Base-by-base conservation (phyloP, 257 asterid species). In the Solanum chilense region DNA sequence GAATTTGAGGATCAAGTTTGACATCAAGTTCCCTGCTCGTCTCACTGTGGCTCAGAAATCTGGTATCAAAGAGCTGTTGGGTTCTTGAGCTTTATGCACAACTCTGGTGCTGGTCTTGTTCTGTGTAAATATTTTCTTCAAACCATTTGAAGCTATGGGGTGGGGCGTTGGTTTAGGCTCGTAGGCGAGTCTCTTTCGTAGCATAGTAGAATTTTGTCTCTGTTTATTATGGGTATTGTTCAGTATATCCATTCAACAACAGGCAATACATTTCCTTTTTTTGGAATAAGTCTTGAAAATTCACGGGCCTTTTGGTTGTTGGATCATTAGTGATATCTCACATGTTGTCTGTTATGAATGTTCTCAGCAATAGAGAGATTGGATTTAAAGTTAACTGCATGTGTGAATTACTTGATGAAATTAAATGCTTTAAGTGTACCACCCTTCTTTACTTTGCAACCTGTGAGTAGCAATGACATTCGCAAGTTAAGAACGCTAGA, bases 1-100 rank as follows among this genome's bases (percentile, higher is more conserved):
- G 25, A 91, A 91, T 82, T 58, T 91, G 82, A 90, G 93, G 76
- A 90, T 91, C 77, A 92, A 92, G 44, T 91, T 91, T n/a, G 92
- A 92, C 86, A 90, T 92, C 56, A 92, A 86, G 87, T 91, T 92
- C 66, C 92, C 93, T 5, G 78, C 86, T 10, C 88, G 91, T 87
- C 88, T 92, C 84, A 91, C 91, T 13, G 9, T 88, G 4, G 82
- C 42, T n/a, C 93, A 90, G 88, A 91, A 89, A 88, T 84, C 91
- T 45, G 91, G 90, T 20, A 87, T 91, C 25, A 91, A 88, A 81
- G 92, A 90, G 69, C 91, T 90, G 11, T 85, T 90, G 31, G 89
- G 87, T 56, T 89, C 93, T 74, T 89, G 77, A 86, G 74, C 31
- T 49, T 37, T 20, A 45, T 35, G 70, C 66, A 18, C 64, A 25